phyloP scores from a whole-genome alignment of 805 yeast genomes.

The Teunomyces barrocoloradensis region DNA sequence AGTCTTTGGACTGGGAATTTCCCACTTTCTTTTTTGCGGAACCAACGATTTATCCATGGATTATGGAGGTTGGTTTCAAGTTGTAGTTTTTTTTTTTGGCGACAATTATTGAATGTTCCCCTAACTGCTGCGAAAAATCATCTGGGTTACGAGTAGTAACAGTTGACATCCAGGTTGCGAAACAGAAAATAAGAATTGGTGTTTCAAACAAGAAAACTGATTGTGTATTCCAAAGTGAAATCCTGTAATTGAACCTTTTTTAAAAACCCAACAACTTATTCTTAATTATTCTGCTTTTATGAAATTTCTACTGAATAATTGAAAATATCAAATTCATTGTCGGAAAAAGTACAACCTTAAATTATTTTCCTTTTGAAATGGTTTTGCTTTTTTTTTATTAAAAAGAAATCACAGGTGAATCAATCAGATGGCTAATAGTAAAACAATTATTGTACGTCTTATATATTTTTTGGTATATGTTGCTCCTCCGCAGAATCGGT shows the following conservation, averaged over 20 bases:
- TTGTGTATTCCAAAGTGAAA: too few relatives aligned
- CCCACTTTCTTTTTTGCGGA: conserved; percentile 10
- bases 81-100: conserved; percentile 1
- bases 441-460: background rate
- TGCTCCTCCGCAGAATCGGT: background rate
- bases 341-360: too few relatives aligned
- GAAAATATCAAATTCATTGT: too few relatives aligned
- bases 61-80: background rate
- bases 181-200: background rate
- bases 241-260: too few relatives aligned
- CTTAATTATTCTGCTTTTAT: too few relatives aligned
- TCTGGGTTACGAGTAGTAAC: background rate
- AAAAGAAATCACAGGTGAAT: too few relatives aligned
- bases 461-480: background rate
- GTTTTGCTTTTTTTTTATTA: too few relatives aligned
- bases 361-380: too few relatives aligned
- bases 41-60: conserved; percentile 2
- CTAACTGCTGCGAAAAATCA: conserved; percentile 1
- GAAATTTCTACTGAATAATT: too few relatives aligned
- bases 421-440: background rate
- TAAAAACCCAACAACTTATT: too few relatives aligned
- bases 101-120: conserved; percentile 1
- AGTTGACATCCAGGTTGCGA: background rate
- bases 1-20: conserved; percentile 14
- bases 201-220: too few relatives aligned